A percentile compares a stretch with the other conserved stretches of the same genome.
Conservation (phyloP, 2,329 filamentous ascomycete species). For the Neospermospora avenae region DNA sequence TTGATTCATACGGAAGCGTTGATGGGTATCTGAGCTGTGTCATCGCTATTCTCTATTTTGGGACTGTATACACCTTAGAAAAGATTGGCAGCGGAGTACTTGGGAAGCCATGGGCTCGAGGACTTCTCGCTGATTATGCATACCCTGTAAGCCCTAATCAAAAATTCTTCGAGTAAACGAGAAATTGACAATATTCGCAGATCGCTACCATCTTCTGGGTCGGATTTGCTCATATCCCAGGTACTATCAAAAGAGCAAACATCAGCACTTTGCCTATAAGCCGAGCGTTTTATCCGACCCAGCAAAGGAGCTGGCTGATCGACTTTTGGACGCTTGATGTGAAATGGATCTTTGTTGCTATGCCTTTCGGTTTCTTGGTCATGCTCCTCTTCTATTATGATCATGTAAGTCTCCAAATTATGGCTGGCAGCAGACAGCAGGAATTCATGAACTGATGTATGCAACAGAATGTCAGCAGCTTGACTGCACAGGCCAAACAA, state of each 20-base stretch:
- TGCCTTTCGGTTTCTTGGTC: conserved; percentile 51
- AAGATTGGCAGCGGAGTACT: conserved; percentile 5
- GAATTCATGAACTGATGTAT: not conserved
- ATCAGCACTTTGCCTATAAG: conserved; percentile 11
- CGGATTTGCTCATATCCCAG: conserved; percentile 10
- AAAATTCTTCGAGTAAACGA: not conserved
- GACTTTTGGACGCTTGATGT: conserved; percentile 50
- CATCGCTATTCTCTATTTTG: conserved; percentile 11
- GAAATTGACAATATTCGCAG: not conserved
- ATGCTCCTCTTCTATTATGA: conserved; percentile 56
- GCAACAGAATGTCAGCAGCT: conserved; percentile 46
- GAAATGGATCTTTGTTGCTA: conserved; percentile 50
- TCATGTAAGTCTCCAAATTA: conserved; percentile 37
- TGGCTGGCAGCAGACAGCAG: not conserved
- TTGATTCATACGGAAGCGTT: conserved; percentile 5
- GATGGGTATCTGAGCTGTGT: conserved; percentile 10
- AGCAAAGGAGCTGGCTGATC: conserved; percentile 45
- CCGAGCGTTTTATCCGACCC: conserved; percentile 10
- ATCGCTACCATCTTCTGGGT: conserved; percentile 11
- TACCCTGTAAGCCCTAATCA: conserved; percentile 2
- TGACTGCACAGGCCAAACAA: conserved; percentile 53
- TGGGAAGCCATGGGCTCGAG: conserved; percentile 3
- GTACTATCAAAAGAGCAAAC: conserved; percentile 2
- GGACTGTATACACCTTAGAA: conserved; percentile 7
- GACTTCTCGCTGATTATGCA: conserved; percentile 8